Evolutionary conservation across 2,329 filamentous ascomycete genomes (phyloP).

Genomic region (Ophiostoma himal-ulmi): DNA sequence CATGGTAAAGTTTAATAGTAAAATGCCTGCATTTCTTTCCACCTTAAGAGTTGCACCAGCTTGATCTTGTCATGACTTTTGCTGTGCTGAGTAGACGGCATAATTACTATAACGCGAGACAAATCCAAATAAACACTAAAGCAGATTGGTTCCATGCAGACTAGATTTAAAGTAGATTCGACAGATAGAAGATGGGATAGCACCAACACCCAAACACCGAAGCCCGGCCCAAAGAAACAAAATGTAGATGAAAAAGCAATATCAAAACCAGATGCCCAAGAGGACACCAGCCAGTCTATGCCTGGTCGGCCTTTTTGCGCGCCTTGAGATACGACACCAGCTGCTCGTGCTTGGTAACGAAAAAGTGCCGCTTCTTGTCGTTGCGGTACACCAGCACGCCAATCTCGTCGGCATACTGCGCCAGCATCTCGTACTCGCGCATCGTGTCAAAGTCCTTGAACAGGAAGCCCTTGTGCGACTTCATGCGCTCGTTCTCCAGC

Average conservation of each 20-base stretch:
- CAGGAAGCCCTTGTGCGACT: slow-evolving; percentile 72
- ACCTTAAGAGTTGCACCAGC: too few relatives aligned
- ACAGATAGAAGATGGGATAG: too few relatives aligned
- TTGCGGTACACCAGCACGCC: slow-evolving; percentile 86
- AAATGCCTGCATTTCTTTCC: too few relatives aligned
- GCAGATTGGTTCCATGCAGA: too few relatives aligned
- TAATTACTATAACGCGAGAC: too few relatives aligned
- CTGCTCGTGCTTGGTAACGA: slow-evolving; percentile 86
- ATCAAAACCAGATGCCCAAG: neutral
- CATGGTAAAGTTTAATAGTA: too few relatives aligned
- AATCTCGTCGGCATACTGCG: slow-evolving; percentile 79
- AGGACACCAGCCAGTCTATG: neutral
- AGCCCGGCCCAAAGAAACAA: neutral
- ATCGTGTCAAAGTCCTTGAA: slow-evolving; percentile 79
- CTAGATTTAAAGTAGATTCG: too few relatives aligned
- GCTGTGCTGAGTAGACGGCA: too few relatives aligned
- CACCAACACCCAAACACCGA: too few relatives aligned
- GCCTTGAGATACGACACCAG: slow-evolving; percentile 73
- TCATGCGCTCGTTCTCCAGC: slow-evolving; percentile 92
- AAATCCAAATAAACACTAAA: too few relatives aligned
- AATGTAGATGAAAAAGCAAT: neutral
- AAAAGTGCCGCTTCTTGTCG: slow-evolving; percentile 75
- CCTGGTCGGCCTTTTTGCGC: slow-evolving; percentile 45
- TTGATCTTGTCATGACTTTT: too few relatives aligned
- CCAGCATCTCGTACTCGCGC: slow-evolving; percentile 64